Base-by-base conservation (phyloP, 106 monocot species). In the Acanthochlamys bracteata region DNA sequence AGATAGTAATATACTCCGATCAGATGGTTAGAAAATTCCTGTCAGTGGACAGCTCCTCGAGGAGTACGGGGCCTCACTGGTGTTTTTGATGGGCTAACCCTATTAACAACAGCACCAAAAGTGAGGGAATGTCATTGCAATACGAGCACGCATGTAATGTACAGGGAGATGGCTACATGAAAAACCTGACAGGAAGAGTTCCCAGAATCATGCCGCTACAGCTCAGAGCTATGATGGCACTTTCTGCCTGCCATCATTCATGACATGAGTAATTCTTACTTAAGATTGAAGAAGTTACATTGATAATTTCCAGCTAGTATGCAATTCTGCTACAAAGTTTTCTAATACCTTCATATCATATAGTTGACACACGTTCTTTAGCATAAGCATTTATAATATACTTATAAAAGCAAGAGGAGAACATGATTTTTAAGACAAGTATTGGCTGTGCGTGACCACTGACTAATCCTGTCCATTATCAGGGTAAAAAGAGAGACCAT, bases 81-180 rank as follows among this genome's bases (percentile, higher is more conserved):
- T 25, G 85, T 85, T 72, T 85, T 85, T 22, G 85, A 85, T 61
- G 85, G 85, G 53, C 85, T 85, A 60, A 85, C 85, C 75, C 85
- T 85, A 67, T 59, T 14, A 25, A 59, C 40, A 20, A 3, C 19
- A 68, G 16, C 49, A 58, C 60, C 39, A 15, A 27, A 49, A 12
- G 33, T 33, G 3, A 53, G 19, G 15, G 21, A 58, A 15, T 0
- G 43, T 45, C 20, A 57, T 53, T 6, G 33, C 33, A 33, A 3
- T 46, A 23, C 24, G 70, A 19, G 33, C 42, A 24, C 47, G 12
- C 16, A 41, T 11, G 42, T 0, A 57, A 49, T 49, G 15, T 49
- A 49, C 12, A 49, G 19, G 20, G 17, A 25, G 17, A 39, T n/a
- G 14, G 15, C 25, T 26, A 11, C 2, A 46, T 17, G 61, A 4